These are phyloP conservation scores for Neurospora africana DNA, from an alignment of 495 filamentous ascomycete species.

Conservation along the genomic window DNA sequence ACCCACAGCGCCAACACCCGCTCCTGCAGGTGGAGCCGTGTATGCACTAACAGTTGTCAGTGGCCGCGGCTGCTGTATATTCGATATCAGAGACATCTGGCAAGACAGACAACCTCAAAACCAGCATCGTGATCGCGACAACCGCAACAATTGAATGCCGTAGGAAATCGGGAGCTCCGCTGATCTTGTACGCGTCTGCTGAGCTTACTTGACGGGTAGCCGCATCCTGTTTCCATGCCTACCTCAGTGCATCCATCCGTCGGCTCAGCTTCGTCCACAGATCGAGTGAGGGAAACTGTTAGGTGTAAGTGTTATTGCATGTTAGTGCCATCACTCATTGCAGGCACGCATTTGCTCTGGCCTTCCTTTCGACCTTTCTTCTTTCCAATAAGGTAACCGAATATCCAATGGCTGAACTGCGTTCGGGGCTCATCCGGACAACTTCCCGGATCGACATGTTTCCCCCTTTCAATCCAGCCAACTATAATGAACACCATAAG, in stretches of 20 bases:
- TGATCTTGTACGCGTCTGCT: neutral
- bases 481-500: neutral
- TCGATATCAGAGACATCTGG: neutral
- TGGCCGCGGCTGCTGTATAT: neutral
- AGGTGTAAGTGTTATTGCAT: neutral
- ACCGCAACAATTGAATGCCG: neutral
- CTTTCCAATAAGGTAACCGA: neutral
- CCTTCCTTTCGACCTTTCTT: neutral
- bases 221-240: neutral
- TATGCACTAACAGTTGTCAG: neutral
- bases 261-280: neutral
- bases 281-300: neutral
- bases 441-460: neutral
- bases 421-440: neutral
- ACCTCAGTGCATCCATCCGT: neutral
- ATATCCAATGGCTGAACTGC: neutral
- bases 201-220: neutral
- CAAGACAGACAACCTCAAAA: neutral
- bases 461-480: neutral
- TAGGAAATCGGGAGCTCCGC: neutral
- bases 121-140: neutral
- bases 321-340: neutral
- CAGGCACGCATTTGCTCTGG: no score
- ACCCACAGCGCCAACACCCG: neutral
- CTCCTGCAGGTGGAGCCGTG: neutral